Conservation (phyloP, 2,329 filamentous ascomycete genomes). For the Aphanocladium album region DNA sequence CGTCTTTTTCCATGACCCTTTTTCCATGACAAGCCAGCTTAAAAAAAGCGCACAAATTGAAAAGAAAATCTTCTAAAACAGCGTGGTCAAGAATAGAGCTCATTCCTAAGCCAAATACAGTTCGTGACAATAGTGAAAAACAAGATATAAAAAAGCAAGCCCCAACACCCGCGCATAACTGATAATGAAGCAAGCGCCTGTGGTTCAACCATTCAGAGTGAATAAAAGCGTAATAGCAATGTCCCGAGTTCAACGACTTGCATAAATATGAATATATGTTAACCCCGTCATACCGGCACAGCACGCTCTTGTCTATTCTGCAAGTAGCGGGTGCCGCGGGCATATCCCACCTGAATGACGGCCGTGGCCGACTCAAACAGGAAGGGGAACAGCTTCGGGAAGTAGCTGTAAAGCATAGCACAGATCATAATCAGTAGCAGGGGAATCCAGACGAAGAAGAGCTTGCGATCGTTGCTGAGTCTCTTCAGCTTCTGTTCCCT, state of each 20-base stretch:
- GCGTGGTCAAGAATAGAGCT: background rate
- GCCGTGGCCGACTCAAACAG: conserved; percentile 29
- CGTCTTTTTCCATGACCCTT: background rate
- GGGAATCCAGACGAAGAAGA: conserved; percentile 64
- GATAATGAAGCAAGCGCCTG: background rate
- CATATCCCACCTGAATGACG: conserved; percentile 25
- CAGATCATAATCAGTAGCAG: conserved; percentile 44
- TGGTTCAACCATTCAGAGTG: background rate
- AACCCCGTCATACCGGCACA: conserved; percentile 21
- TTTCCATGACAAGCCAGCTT: background rate
- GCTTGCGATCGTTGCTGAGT: conserved; percentile 57
- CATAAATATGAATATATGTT: background rate
- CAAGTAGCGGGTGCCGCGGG: conserved; percentile 20
- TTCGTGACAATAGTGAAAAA: background rate
- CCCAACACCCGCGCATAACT: background rate
- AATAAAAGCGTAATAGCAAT: background rate
- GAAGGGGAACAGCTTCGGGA: conserved; percentile 42
- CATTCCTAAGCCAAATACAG: background rate
- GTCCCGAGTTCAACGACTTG: background rate
- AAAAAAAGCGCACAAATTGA: background rate
- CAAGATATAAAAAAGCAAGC: background rate
- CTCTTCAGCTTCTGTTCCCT: conserved; percentile 60
- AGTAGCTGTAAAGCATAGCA: conserved; percentile 46
- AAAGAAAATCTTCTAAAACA: background rate
- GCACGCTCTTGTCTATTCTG: conserved; percentile 21